Percentiles rank a stretch among this genome's conserved stretches.
These are phyloP conservation scores for Aspergillus felis DNA, from an alignment of 2,329 filamentous ascomycete genomes.

Conservation along the genomic window DNA sequence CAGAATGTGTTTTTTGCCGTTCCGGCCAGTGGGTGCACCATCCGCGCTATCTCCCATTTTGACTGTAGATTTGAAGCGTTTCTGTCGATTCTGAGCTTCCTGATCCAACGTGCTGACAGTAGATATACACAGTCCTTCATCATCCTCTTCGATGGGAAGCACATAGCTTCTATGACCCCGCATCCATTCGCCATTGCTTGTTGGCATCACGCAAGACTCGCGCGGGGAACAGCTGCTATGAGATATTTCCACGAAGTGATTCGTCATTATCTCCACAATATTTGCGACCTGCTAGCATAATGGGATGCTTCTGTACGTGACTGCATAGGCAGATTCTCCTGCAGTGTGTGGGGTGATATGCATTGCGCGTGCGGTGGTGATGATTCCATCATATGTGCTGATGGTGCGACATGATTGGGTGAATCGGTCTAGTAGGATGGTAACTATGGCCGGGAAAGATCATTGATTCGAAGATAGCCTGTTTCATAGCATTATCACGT, in stretches of 20 bases:
- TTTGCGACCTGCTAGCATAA: slow-evolving; percentile 6
- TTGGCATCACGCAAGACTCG: slow-evolving; percentile 8
- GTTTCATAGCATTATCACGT: no score
- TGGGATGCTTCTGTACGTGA: neutral
- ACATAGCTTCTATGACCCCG: neutral
- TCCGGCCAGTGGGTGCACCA: neutral
- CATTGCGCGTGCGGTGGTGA: neutral
- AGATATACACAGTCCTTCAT: neutral
- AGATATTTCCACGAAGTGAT: slow-evolving; percentile 4
- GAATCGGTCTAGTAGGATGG: no score
- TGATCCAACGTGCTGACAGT: neutral
- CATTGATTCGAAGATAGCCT: no score
- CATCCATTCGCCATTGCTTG: slow-evolving; percentile 12
- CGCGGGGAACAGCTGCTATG: neutral
- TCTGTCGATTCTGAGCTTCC: slow-evolving; percentile 5
- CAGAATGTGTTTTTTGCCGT: slow-evolving; percentile 52
- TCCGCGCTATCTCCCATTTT: slow-evolving; percentile 17
- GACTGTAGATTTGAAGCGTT: neutral
- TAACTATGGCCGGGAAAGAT: no score
- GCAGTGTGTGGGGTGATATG: neutral
- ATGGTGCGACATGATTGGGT: neutral
- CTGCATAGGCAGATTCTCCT: neutral
- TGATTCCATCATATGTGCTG: neutral
- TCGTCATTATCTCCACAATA: slow-evolving; percentile 20
- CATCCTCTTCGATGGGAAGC: neutral